Conservation (phyloP, 495 filamentous ascomycete genomes). For the Hypoxylon fragiforme region DNA sequence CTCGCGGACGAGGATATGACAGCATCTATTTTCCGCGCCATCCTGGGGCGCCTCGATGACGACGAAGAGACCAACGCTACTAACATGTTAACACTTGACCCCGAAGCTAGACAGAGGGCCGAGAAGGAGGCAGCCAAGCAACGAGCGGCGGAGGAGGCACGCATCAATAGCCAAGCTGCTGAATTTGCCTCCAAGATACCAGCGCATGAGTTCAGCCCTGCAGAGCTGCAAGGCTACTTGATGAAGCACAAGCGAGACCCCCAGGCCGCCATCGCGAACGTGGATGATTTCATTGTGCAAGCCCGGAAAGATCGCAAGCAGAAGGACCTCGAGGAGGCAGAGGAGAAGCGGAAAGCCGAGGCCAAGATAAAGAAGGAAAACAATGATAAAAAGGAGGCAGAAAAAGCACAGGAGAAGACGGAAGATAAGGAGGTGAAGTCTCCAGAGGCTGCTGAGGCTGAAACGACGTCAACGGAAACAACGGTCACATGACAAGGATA, state of each 20-base stretch:
- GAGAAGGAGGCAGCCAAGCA: conserved; percentile 38
- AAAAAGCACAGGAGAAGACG: conserved; percentile 35
- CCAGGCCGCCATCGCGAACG: conserved; percentile 59
- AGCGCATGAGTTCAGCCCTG: conserved; percentile 66
- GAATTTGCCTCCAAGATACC: conserved; percentile 68
- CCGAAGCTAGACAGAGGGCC: conserved; percentile 43
- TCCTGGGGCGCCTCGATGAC: conserved; percentile 51
- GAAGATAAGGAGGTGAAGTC: conserved; percentile 23
- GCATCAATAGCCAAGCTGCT: conserved; percentile 44
- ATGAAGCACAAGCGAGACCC: conserved; percentile 69
- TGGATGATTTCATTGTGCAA: conserved; percentile 59
- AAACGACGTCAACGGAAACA: too few relatives aligned
- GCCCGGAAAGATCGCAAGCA: conserved; percentile 61
- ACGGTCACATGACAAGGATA: conserved; percentile 15
- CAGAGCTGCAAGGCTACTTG: conserved; percentile 78
- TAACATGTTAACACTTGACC: conserved; percentile 10
- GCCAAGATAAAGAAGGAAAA: conserved; percentile 40
- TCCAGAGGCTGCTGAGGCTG: too few relatives aligned
- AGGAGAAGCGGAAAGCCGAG: conserved; percentile 47
- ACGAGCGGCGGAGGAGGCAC: conserved; percentile 42
- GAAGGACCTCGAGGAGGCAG: conserved; percentile 53
- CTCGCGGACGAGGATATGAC: conserved; percentile 59
- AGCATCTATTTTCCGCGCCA: conserved; percentile 50
- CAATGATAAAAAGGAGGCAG: conserved; percentile 37
- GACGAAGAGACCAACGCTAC: conserved; percentile 36